A percentile compares a stretch with the other conserved stretches of the same genome.
Evolutionary conservation across 2,329 filamentous ascomycete species (phyloP).

Genomic region (Ophiognomonia clavigignenti-juglandacearum): DNA sequence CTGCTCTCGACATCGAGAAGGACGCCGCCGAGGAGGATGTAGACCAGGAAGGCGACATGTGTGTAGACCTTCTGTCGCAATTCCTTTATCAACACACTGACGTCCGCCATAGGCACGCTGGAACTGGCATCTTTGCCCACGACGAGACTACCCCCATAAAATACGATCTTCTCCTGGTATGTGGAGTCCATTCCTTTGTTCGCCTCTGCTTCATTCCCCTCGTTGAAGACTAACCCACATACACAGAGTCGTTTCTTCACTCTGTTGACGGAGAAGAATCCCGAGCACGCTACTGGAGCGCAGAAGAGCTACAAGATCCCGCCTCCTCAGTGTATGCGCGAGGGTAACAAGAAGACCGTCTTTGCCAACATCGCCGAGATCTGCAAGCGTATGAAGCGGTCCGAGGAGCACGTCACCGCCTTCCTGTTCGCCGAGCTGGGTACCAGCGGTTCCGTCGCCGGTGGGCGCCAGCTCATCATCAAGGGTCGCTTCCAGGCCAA

Average conservation of each 20-base stretch:
- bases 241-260: conserved; percentile 72
- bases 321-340: conserved; percentile 94
- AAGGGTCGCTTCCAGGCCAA: conserved; percentile 99
- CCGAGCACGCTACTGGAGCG: conserved; percentile 84
- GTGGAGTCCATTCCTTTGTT: background rate
- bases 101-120: conserved; percentile 28
- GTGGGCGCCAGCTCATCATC: conserved; percentile 88
- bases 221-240: background rate
- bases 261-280: conserved; percentile 91
- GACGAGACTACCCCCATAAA: conserved; percentile 71
- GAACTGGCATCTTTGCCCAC: conserved; percentile 88
- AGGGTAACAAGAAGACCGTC: conserved; percentile 99
- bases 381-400: conserved; percentile 98
- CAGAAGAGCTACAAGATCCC: conserved; percentile 98
- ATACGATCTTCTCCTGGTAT: conserved; percentile 76
- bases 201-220: background rate
- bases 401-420: conserved; percentile 93
- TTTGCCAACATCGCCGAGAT: conserved; percentile 99
- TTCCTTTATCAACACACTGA: background rate
- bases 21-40: conserved; percentile 54
- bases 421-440: conserved; percentile 98
- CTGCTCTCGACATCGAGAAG: conserved; percentile 55
- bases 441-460: conserved; percentile 93
- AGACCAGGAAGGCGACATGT: conserved; percentile 69
- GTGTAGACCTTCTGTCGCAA: conserved; percentile 32